Evolutionary conservation across 140 eudicot species (phyloP), one percentile per base, ranked within the genome.

Genomic region (Flaveria floridana): DNA sequence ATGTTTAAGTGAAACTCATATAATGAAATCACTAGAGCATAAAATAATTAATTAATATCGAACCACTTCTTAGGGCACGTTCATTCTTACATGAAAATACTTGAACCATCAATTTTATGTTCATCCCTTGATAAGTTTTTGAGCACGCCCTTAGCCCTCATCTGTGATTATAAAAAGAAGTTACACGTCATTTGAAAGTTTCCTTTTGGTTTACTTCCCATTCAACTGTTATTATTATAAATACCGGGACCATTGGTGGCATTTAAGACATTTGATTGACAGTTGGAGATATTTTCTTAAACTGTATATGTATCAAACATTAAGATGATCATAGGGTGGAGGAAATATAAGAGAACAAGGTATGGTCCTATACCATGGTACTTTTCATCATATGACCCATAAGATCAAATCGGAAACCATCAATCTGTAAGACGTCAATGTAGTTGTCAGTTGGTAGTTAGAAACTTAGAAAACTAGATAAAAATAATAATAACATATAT

Each of bases 301-400:
- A 30, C 12, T 13, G n/a, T 37, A 42, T 1, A 68, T 16, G 4
- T 44, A 25, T 25, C 18, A 26, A 28, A 21, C 44, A 63, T 13
- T 63, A 44, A 16, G 51, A 72, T 7, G 47, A 44, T 67, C 19
- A 44, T 5, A 6, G 48, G 73, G 20, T 47, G 14, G 2, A 70
- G 47, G n/a, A 26, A 56, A 26, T 37, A 39, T 57, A 37, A 41
- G 44, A 30, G 68, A 50, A 20, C 7, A 42, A 53, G 53, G 53
- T 46, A 21, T 68, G 58, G 68, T 23, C 16, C 16, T 86, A 15
- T 88, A 94, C 99, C 97, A 90, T 94, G 55, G 97, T 90, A 55
- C 83, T 96, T 76, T 94, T 94, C 97, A 94, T 94, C 68, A 94
- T 59, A 81, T 94, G 99, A 64, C 99, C 99, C 99, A 94, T 94